Evolutionary conservation across 176 grass and related monocot genomes (phyloP).

Genomic region (Rhipidocladum racemiflorum): DNA sequence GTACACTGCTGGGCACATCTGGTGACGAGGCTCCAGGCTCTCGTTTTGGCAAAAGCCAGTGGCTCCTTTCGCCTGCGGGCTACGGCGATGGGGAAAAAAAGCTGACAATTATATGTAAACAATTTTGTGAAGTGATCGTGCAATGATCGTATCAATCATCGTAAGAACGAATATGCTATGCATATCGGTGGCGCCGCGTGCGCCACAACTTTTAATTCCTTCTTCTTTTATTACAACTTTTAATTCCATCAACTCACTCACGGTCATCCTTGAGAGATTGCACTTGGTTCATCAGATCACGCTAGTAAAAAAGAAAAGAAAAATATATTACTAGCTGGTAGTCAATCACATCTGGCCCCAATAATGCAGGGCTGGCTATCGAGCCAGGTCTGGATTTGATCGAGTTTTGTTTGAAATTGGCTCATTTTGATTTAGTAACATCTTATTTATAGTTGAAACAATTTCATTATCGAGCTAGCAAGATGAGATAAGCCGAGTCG

Average conservation of each 20-base stretch:
- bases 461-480: too few species aligned
- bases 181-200: not conserved
- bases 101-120: constrained; percentile 8
- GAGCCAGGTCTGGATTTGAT: too few species aligned
- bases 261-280: not conserved
- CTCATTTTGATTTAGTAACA: too few species aligned
- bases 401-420: too few species aligned
- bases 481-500: too few species aligned
- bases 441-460: too few species aligned
- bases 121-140: constrained; percentile 6
- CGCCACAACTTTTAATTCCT: not conserved
- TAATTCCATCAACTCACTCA: not conserved
- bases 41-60: constrained; percentile 16
- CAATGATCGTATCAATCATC: constrained; percentile 35
- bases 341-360: not conserved
- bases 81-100: constrained; percentile 16
- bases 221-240: not conserved
- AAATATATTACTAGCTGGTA: not conserved
- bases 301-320: not conserved
- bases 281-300: not conserved
- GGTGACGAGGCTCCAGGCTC: constrained; percentile 16
- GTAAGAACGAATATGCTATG: constrained; percentile 9
- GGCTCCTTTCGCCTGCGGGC: constrained; percentile 4
- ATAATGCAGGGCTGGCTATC: not conserved
- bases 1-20: constrained; percentile 10